Conservation (phyloP, 2,329 filamentous ascomycete genomes). For the Nemania sp. region DNA sequence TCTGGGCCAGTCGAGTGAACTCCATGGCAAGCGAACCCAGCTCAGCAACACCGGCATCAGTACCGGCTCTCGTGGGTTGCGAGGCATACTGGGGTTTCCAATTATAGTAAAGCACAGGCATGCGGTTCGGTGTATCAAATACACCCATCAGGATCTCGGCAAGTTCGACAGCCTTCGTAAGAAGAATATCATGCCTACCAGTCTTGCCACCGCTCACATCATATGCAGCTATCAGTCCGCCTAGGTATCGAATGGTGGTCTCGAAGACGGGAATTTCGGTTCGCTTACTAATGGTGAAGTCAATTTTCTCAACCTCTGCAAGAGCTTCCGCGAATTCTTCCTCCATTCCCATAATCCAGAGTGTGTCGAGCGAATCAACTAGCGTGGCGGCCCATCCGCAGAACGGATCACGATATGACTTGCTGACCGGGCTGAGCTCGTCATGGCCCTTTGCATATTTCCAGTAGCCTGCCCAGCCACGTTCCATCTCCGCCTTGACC, state of each 20-base stretch:
- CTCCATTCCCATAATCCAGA: constrained; percentile 74
- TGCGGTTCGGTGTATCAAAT: constrained; percentile 88
- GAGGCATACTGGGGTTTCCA: constrained; percentile 72
- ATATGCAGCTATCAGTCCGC: constrained; percentile 82
- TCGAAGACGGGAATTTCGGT: constrained; percentile 86
- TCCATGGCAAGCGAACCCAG: constrained; percentile 82
- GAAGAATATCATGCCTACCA: constrained; percentile 63
- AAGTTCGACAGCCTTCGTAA: constrained; percentile 73
- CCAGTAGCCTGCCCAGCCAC: constrained; percentile 83
- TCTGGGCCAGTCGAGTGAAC: constrained; percentile 85
- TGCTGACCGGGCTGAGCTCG: constrained; percentile 76
- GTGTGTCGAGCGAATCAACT: constrained; percentile 69
- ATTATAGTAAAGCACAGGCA: constrained; percentile 81
- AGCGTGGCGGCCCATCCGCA: constrained; percentile 75
- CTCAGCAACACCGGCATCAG: constrained; percentile 66
- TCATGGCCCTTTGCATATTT: constrained; percentile 83
- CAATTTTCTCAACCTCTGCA: constrained; percentile 62
- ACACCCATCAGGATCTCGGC: constrained; percentile 73
- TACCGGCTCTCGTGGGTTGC: constrained; percentile 65
- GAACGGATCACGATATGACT: constrained; percentile 75
- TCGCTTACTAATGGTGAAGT: constrained; percentile 75
- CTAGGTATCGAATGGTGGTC: constrained; percentile 88
- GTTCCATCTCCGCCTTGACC: constrained; percentile 75
- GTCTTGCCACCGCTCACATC: constrained; percentile 72
- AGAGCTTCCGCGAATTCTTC: constrained; percentile 70